Conservation (phyloP, 805 yeast species). For the Candida sakaeoensis region DNA sequence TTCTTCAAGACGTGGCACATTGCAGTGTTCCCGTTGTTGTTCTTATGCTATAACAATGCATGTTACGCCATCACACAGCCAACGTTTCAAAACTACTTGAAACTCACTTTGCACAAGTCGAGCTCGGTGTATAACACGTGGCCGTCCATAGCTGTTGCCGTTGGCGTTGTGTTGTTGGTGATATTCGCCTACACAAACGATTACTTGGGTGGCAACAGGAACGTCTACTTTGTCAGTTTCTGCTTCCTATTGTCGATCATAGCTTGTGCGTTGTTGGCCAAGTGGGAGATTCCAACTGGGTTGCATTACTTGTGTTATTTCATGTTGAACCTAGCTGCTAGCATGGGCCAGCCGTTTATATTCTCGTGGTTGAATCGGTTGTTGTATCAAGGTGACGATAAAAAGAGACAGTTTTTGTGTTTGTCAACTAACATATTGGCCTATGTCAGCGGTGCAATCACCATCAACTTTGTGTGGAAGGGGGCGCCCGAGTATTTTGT, state of each 20-base stretch:
- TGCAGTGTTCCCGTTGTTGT: conserved; percentile 39
- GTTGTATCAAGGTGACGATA: conserved; percentile 41
- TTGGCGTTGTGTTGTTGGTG: conserved; percentile 22
- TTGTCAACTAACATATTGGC: conserved; percentile 37
- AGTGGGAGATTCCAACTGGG: conserved; percentile 47
- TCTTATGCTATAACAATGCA: conserved; percentile 34
- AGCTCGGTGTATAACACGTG: conserved; percentile 29
- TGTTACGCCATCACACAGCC: conserved; percentile 33
- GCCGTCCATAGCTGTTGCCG: conserved; percentile 27
- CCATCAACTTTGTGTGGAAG: conserved; percentile 39
- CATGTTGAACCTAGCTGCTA: conserved; percentile 43
- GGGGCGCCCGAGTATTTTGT: conserved; percentile 28
- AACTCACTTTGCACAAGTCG: conserved; percentile 22
- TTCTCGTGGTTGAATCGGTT: conserved; percentile 54
- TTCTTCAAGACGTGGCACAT: conserved; percentile 50
- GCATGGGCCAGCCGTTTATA: conserved; percentile 55
- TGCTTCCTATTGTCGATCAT: conserved; percentile 38
- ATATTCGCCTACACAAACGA: conserved; percentile 27
- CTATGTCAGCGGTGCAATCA: conserved; percentile 37
- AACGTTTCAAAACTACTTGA: conserved; percentile 37
- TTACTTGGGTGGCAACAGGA: conserved; percentile 29
- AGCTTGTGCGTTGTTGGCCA: conserved; percentile 41
- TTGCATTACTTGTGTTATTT: conserved; percentile 51
- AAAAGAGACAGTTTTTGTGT: conserved; percentile 32
- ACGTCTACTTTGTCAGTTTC: conserved; percentile 31